phyloP scores from a whole-genome alignment of 2,329 filamentous ascomycete genomes.

The Botrytis sinoallii region DNA sequence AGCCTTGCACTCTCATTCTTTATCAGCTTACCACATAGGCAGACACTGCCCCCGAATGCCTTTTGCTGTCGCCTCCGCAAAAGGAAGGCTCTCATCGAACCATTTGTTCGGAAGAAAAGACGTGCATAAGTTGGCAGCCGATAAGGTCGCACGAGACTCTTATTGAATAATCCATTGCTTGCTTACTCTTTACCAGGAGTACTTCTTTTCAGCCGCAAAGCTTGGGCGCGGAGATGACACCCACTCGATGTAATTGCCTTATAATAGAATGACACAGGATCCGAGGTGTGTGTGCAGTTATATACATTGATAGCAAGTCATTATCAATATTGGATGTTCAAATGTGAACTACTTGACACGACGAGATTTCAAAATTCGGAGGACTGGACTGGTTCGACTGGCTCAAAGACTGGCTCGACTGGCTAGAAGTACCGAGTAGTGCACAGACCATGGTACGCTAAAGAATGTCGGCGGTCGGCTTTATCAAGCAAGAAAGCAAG shows the following conservation, averaged over 20 bases:
- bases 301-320: neutral
- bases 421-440: neutral
- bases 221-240: neutral
- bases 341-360: neutral
- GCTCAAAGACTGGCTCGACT: no score
- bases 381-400: neutral
- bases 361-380: neutral
- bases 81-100: slow-evolving; percentile 1
- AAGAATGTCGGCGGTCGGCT: neutral
- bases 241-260: neutral
- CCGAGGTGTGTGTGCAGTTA: neutral
- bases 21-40: slow-evolving; percentile 8
- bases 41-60: neutral
- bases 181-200: neutral
- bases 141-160: slow-evolving; percentile 6
- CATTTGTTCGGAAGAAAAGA: slow-evolving; percentile 17
- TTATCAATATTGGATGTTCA: neutral
- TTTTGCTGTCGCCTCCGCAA: slow-evolving; percentile 2
- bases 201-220: slow-evolving; percentile 7
- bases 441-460: neutral
- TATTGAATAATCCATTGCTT: neutral
- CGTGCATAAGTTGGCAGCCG: slow-evolving; percentile 7
- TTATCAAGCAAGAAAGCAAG: neutral
- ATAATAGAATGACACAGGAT: neutral
- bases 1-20: neutral